Conservation (phyloP, 2,329 filamentous ascomycete species). For the Penicillium sp. region DNA sequence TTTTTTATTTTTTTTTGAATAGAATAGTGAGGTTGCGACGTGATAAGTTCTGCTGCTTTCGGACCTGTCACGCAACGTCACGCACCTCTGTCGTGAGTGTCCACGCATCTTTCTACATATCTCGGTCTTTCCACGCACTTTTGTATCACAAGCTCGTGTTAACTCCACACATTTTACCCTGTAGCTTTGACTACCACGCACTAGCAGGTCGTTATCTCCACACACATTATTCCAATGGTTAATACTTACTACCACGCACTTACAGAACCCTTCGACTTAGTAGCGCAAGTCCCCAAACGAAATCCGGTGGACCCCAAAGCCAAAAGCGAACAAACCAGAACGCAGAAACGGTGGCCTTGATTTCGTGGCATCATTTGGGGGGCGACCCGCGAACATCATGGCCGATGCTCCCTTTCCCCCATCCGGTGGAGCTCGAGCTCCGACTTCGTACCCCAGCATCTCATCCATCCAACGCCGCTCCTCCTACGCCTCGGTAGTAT, state of each 20-base stretch:
- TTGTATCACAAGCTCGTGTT: background rate
- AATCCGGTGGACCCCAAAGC: background rate
- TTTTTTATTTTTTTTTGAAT: background rate
- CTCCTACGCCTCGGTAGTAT: conserved; percentile 62
- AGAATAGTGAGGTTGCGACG: background rate
- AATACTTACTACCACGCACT: background rate
- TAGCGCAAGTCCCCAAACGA: background rate
- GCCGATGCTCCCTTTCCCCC: conserved; percentile 43
- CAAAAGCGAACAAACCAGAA: background rate
- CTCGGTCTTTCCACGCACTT: background rate
- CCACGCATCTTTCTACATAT: background rate
- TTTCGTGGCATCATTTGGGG: conserved; percentile 9
- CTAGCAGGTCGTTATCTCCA: background rate
- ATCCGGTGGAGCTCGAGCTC: conserved; percentile 41
- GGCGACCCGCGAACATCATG: conserved; percentile 38
- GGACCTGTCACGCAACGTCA: conserved; percentile 22
- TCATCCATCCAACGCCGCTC: conserved; percentile 51
- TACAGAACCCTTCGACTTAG: background rate
- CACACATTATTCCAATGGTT: background rate
- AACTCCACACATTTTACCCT: background rate
- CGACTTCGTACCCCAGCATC: conserved; percentile 27
- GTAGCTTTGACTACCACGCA: background rate
- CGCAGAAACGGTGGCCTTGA: background rate
- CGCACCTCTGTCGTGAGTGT: background rate
- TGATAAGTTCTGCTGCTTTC: conserved; percentile 15